Evolutionary conservation across 1,139 yeast genomes (phyloP).

Genomic region (Diutina neorugosa): DNA sequence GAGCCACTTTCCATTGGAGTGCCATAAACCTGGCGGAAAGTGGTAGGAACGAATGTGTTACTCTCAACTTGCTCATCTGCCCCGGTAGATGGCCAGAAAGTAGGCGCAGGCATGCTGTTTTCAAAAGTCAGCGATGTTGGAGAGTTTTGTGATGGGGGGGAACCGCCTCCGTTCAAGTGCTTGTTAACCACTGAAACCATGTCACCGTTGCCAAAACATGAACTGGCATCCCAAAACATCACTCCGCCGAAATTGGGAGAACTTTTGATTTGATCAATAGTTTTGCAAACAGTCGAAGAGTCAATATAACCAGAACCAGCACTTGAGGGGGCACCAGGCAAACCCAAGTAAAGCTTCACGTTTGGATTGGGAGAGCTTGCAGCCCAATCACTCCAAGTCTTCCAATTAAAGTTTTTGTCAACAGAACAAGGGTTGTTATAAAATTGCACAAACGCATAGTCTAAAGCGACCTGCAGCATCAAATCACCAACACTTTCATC

Average conservation of each 20-base stretch:
- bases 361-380: conserved; percentile 52
- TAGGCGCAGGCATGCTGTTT: background rate
- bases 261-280: conserved; percentile 10
- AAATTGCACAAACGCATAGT: conserved; percentile 84
- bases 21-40: background rate
- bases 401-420: conserved; percentile 61
- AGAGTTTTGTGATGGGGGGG: background rate
- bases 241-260: conserved; percentile 16
- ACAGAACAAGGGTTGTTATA: conserved; percentile 80
- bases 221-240: conserved; percentile 19
- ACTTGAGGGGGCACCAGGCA: conserved; percentile 45
- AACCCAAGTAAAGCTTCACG: conserved; percentile 56
- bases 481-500: conserved; percentile 73
- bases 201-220: conserved; percentile 8
- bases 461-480: conserved; percentile 50
- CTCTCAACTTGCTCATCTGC: no score
- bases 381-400: conserved; percentile 72
- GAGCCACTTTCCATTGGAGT: background rate
- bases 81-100: background rate
- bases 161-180: conserved; percentile 5
- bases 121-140: background rate
- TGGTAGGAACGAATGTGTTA: background rate
- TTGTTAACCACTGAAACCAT: conserved; percentile 8
- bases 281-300: conserved; percentile 8
- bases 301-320: conserved; percentile 14